Conservation (phyloP, 495 filamentous ascomycete genomes). For the Lasiosphaeria miniovina region DNA sequence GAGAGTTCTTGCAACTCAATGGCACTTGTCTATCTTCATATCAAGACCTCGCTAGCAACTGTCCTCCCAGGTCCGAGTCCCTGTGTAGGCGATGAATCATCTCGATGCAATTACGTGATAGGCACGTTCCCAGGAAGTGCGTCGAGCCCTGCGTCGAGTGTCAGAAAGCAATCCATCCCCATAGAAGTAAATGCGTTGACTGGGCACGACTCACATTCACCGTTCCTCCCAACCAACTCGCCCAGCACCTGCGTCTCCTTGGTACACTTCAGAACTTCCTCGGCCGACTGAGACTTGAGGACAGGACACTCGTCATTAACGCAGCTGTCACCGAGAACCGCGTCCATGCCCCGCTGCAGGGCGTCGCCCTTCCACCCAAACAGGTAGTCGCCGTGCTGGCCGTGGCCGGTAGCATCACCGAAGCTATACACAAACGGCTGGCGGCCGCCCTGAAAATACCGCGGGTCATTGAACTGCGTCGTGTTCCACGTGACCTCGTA, state of each 20-base stretch:
- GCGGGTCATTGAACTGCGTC: slow-evolving; percentile 32
- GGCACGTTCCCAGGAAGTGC: slow-evolving; percentile 15
- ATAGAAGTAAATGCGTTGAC: background rate
- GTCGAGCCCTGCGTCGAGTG: slow-evolving; percentile 4
- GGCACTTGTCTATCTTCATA: too few species aligned
- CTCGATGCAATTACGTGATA: too few species aligned
- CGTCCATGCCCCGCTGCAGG: slow-evolving; percentile 47
- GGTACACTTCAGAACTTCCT: slow-evolving; percentile 27
- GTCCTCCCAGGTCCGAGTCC: too few species aligned
- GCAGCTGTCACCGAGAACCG: slow-evolving; percentile 44
- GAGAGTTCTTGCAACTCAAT: too few species aligned
- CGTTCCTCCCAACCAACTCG: slow-evolving; percentile 12
- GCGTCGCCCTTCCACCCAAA: slow-evolving; percentile 50
- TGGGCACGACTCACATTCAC: slow-evolving; percentile 30
- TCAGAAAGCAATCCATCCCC: background rate
- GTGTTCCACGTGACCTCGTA: slow-evolving; percentile 40
- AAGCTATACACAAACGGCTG: slow-evolving; percentile 47
- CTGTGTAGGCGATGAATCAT: too few species aligned
- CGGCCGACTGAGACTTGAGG: slow-evolving; percentile 29
- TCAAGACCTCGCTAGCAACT: too few species aligned
- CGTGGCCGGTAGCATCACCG: slow-evolving; percentile 38
- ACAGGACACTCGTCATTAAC: slow-evolving; percentile 35
- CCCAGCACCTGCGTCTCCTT: slow-evolving; percentile 32
- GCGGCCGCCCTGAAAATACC: slow-evolving; percentile 36
- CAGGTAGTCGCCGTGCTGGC: slow-evolving; percentile 48